Base-by-base conservation (phyloP, 2,329 filamentous ascomycete genomes). In the Aspergillus sclerotialis region DNA sequence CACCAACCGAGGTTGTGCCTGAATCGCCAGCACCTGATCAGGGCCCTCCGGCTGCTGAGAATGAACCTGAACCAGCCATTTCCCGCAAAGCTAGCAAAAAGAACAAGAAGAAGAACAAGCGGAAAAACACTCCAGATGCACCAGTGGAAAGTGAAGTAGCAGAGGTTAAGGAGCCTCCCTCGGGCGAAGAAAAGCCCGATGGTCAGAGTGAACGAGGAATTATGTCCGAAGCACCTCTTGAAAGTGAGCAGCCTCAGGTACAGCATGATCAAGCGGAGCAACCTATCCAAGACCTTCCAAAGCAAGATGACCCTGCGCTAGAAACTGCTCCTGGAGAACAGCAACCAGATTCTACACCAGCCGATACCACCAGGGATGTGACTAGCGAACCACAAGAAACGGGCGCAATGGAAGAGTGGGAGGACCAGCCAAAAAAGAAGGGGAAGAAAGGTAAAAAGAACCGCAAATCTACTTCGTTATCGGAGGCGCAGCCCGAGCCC, bases 401-500 rank as follows among this genome's bases (percentile, higher is more conserved):
- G 7, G 36, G 17, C 12, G 8, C 40, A 18, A 46, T 46, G 35
- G 33, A 44, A 13, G 7, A 24, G n/a, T 16, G 19, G 16, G 46
- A 40, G 16, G 38, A 39, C 5, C 37, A 38, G n/a, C 16, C 44
- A 23, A 37, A 40, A 14, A 49, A 45, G 37, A 50, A 50, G 33
- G 38, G 38, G 14, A 48, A 49, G 32, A 49, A 45, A 24, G 43
- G 37, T n/a, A 50, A 48, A 38, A 53, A 45, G 14, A 49, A 46
- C 12, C 36, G 38, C 24, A 43, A 46, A 30, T 38, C 43, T 14
- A 16, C 27, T 10, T 28, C 21, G 27, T 26, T 38, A 23, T 33
- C 43, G 21, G 44, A 46, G 28, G 19, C 36, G 25, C 35, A 35
- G 32, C 35, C 31, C 23, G 42, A 45, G 23, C 30, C 38, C 9